Evolutionary conservation across 2,329 filamentous ascomycete species (phyloP), one percentile per base, ranked within the genome.

Genomic region (Aspergillus ruber): DNA sequence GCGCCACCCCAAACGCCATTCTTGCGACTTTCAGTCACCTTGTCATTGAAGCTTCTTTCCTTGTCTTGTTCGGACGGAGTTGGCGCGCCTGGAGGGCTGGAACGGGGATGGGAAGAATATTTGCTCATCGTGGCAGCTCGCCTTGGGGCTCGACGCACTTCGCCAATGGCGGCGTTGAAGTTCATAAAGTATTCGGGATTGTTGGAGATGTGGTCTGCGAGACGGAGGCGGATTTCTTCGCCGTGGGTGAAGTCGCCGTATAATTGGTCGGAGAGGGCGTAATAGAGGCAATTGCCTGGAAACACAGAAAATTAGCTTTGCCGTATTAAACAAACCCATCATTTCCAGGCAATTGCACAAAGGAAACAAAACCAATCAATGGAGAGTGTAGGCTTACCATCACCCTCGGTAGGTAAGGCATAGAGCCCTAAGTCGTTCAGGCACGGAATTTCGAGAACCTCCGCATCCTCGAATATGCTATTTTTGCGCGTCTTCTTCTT

Each of bases 211-310:
- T 85, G 80, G 49, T 77, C 66, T 54, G 85, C 80, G 44, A 84
- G 75, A 41, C 66, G 69, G 43, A 72, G 68, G 44, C 84, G 82
- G 57, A 87, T 81, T 56, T 79, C 72, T 46, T 69, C 63, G 59
- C 82, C 79, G 52, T 77, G 71, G 50, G 74, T 69, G 58, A 82
- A 78, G 59, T 78, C 67, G 53, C 81, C 83, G 61, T 81, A 84
- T 45, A 86, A 65, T 70, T 86, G 82, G 62, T 85, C 81, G 53
- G 80, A 82, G 35, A 85, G 72, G 51, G 82, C 82, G 65, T 82
- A 81, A 70, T 85, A 86, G 33, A 86, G 76, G 65, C 83, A 86
- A 69, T 85, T 85, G 56, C 82, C 83, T 85, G 55, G 3, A n/a
- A 32, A 42, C 42, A 45, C 50, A 53, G 50, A 29, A 4, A 29